Evolutionary conservation across 345 rosid species (phyloP).

Genomic region (Arabidopsis arenosa): DNA sequence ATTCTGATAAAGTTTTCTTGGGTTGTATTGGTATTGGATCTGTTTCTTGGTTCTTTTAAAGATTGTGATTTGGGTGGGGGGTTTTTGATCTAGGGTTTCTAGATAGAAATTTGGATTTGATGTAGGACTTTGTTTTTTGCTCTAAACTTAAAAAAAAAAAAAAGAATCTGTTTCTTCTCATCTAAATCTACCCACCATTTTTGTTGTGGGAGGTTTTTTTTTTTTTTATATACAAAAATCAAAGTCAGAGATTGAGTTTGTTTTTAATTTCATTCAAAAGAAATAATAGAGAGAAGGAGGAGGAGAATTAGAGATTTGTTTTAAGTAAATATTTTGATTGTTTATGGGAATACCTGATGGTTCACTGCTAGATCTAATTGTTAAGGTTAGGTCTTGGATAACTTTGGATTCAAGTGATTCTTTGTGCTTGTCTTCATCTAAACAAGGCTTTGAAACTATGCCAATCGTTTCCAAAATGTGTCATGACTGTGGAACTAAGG

Average conservation of each 20-base stretch:
- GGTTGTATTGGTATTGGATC: constrained; percentile 38
- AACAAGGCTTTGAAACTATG: constrained; percentile 51
- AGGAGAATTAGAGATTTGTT: constrained; percentile 37
- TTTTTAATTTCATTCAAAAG: constrained; percentile 28
- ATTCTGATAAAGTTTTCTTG: constrained; percentile 42
- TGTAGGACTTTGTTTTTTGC: constrained; percentile 37
- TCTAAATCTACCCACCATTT: constrained; percentile 61
- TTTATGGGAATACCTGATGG: constrained; percentile 81
- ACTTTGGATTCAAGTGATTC: constrained; percentile 66
- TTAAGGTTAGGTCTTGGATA: constrained; percentile 78
- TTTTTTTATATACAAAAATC: background rate
- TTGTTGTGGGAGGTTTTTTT: constrained; percentile 58
- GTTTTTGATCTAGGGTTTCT: constrained; percentile 46
- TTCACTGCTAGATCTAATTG: constrained; percentile 71
- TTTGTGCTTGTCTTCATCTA: constrained; percentile 39
- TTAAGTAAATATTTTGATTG: constrained; percentile 43
- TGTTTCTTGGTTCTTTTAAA: constrained; percentile 36
- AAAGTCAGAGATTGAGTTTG: constrained; percentile 39
- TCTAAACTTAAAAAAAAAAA: background rate
- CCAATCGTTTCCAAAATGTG: constrained; percentile 55
- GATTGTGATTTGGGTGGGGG: constrained; percentile 1
- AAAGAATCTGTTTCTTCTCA: constrained; percentile 37
- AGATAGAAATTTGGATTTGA: constrained; percentile 14
- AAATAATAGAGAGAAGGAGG: constrained; percentile 7
- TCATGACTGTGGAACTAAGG: constrained; percentile 54